Percentiles rank a stretch among this genome's conserved stretches.
Conservation (phyloP, 495 filamentous ascomycete species). For the Bombardia bombarda region DNA sequence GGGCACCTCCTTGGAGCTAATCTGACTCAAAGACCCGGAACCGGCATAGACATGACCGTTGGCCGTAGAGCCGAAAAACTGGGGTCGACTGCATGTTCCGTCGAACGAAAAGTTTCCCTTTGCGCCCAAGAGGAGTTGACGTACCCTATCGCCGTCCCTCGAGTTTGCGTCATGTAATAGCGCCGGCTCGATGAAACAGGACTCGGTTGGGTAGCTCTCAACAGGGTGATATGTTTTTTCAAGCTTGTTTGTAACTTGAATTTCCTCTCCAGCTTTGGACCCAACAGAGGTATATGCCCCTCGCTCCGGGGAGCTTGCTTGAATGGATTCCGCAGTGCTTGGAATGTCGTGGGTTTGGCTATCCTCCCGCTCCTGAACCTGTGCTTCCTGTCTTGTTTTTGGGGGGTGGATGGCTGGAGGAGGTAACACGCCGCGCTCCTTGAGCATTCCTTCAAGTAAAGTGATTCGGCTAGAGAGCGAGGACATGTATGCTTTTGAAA, state of each 20-base stretch:
- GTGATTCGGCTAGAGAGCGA: conserved; percentile 44
- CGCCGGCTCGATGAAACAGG: conserved; percentile 18
- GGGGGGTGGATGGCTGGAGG: conserved; percentile 46
- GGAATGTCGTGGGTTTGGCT: conserved; percentile 1
- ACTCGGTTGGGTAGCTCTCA: conserved; percentile 1
- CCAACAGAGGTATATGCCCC: conserved; percentile 20
- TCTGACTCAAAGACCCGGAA: conserved; percentile 3
- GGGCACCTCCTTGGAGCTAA: conserved; percentile 12
- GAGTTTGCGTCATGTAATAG: conserved; percentile 19
- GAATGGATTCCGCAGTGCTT: conserved; percentile 8
- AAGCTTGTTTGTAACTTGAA: too few relatives aligned
- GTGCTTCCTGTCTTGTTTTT: conserved; percentile 37
- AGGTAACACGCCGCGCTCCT: conserved; percentile 37
- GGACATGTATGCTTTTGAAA: conserved; percentile 50
- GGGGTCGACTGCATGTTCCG: conserved; percentile 30
- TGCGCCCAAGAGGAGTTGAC: conserved; percentile 31
- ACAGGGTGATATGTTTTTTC: conserved; percentile 4
- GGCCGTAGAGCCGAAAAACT: conserved; percentile 43
- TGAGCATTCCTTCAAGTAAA: conserved; percentile 41
- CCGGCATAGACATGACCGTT: conserved; percentile 25
- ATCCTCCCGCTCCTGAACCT: conserved; percentile 9
- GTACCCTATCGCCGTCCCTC: conserved; percentile 34
- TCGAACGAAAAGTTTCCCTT: conserved; percentile 36
- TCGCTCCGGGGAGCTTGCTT: conserved; percentile 7
- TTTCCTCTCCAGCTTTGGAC: conserved; percentile 24